Evolutionary conservation across 352 stramenopile species (phyloP).

Genomic region (Phytophthora sp.): DNA sequence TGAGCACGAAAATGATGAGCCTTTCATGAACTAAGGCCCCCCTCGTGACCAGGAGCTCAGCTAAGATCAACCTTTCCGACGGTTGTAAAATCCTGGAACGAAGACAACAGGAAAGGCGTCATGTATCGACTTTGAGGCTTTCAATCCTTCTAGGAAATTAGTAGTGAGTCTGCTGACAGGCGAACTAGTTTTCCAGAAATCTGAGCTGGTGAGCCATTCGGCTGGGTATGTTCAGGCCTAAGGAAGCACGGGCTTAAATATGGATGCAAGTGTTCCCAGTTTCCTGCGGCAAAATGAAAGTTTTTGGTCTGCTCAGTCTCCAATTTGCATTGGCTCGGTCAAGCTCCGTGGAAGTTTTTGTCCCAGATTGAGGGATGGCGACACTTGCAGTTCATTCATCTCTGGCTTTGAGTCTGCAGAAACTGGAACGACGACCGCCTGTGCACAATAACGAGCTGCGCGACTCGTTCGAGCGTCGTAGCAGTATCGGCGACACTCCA

Average conservation of each 20-base stretch:
- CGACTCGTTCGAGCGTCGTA: constrained; percentile 5
- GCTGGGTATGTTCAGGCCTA: background rate
- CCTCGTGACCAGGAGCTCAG: background rate
- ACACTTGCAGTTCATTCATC: constrained; percentile 1
- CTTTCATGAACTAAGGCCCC: constrained; percentile 2
- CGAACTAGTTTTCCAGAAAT: background rate
- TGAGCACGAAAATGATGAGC: background rate
- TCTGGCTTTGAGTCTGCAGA: background rate
- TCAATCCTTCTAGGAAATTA: too few species aligned
- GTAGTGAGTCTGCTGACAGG: too few species aligned
- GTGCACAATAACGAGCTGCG: background rate
- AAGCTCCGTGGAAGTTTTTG: too few species aligned
- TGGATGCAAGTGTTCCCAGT: background rate
- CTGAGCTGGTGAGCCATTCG: background rate
- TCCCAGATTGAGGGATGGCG: background rate
- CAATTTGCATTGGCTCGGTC: constrained; percentile 9
- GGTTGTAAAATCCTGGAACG: constrained; percentile 1
- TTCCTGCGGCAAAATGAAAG: background rate
- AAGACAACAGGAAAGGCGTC: background rate
- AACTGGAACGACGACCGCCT: constrained; percentile 1
- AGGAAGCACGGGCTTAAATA: constrained; percentile 3
- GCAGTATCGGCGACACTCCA: constrained; percentile 1
- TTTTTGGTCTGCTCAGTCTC: background rate
- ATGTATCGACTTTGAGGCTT: too few species aligned
- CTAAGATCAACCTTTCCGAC: constrained; percentile 20